Conservation (phyloP, 352 stramenopile genomes). For the Globisporangium middletonii region DNA sequence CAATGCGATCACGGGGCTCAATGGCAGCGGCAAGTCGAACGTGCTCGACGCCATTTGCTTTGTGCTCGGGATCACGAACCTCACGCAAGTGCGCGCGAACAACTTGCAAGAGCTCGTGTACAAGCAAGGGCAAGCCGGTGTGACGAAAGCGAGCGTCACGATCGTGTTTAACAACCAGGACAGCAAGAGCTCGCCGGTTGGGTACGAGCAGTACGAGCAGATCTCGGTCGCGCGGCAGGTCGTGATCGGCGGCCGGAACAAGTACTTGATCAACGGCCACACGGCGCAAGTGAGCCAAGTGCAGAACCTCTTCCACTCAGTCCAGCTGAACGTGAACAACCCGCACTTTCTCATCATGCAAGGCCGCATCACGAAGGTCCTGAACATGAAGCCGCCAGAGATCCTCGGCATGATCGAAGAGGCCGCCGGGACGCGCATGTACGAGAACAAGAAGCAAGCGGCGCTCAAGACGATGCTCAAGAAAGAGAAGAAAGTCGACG, state of each 20-base stretch:
- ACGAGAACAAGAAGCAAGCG: constrained; percentile 98
- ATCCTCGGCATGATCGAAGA: constrained; percentile 99
- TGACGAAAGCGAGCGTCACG: constrained; percentile 98
- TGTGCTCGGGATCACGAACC: constrained; percentile 99
- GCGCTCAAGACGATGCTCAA: constrained; percentile 99
- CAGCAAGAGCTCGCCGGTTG: constrained; percentile 86
- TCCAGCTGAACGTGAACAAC: constrained; percentile 99
- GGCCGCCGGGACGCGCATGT: constrained; percentile 99
- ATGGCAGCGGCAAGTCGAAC: constrained; percentile 99
- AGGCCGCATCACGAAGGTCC: constrained; percentile 97
- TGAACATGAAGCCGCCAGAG: constrained; percentile 99
- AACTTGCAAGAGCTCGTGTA: constrained; percentile 99
- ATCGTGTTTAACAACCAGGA: constrained; percentile 99
- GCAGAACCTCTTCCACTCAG: constrained; percentile 99
- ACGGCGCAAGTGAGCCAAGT: constrained; percentile 97
- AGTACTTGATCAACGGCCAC: constrained; percentile 99
- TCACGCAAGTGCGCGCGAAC: constrained; percentile 96
- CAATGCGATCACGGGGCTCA: constrained; percentile 99
- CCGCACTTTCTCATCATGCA: constrained; percentile 99
- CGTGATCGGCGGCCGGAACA: constrained; percentile 98
- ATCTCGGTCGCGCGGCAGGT: constrained; percentile 99
- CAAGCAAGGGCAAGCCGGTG: constrained; percentile 98
- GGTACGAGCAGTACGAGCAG: constrained; percentile 97
- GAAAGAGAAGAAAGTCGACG: constrained; percentile 99
- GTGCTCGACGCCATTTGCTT: constrained; percentile 99